phyloP scores from a whole-genome alignment of 2,329 filamentous ascomycete species.

The Alternaria rosae region DNA sequence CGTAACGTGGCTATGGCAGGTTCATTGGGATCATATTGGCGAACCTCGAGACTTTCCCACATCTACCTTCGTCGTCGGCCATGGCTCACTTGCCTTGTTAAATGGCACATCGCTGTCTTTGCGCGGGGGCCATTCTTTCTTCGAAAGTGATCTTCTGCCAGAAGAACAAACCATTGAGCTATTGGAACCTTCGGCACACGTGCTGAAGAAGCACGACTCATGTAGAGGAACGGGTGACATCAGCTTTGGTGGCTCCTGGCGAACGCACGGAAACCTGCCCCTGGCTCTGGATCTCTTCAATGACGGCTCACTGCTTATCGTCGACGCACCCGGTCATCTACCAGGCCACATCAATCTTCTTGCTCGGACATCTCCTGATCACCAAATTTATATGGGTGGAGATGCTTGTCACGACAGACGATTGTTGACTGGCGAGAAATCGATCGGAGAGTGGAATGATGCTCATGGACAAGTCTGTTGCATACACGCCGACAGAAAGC shows the following conservation, averaged over 20 bases:
- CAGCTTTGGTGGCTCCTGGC: constrained; percentile 50
- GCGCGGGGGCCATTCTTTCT: constrained; percentile 48
- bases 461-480: constrained; percentile 56
- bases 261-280: constrained; percentile 54
- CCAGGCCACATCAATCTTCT: constrained; percentile 63
- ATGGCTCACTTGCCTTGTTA: constrained; percentile 36
- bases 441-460: constrained; percentile 61
- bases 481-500: constrained; percentile 60
- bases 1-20: constrained; percentile 27
- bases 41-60: constrained; percentile 48
- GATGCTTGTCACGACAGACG: constrained; percentile 64
- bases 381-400: constrained; percentile 60
- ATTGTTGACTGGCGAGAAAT: constrained; percentile 60
- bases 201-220: not conserved
- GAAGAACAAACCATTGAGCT: constrained; percentile 54
- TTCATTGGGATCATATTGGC: constrained; percentile 55
- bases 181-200: constrained; percentile 36
- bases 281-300: constrained; percentile 58
- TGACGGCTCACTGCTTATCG: constrained; percentile 57
- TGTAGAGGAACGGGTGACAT: constrained; percentile 1
- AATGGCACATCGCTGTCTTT: constrained; percentile 30
- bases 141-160: constrained; percentile 56
- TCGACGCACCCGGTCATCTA: constrained; percentile 62
- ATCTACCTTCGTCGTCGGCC: constrained; percentile 52
- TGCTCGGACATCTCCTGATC: constrained; percentile 46